Percentiles rank a stretch among this genome's conserved stretches.
These are phyloP conservation scores for Gymnopilus junonius DNA, from an alignment of 768 basidiomycete species.

Conservation along the genomic window DNA sequence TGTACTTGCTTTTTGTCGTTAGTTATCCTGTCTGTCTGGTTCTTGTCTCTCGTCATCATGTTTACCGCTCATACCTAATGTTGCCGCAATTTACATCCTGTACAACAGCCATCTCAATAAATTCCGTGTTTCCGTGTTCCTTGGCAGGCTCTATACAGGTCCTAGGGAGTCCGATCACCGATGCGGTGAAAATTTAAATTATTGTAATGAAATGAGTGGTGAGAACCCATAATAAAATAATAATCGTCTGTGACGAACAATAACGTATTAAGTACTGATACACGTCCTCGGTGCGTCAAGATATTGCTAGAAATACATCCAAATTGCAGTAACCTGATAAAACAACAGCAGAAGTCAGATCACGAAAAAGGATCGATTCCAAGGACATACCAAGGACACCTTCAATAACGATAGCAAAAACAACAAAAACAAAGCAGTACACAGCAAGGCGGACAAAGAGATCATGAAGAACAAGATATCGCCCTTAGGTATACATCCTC, in stretches of 20 bases:
- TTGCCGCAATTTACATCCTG: neutral
- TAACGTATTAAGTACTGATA: neutral
- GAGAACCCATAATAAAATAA: neutral
- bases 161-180: neutral
- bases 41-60: neutral
- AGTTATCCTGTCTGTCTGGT: neutral
- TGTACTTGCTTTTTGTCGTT: no score
- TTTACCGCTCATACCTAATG: neutral
- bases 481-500: slow-evolving; percentile 21
- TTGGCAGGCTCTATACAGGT: no score
- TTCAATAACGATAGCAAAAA: neutral
- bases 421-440: neutral
- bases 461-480: slow-evolving; percentile 1
- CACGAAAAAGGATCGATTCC: no score
- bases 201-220: neutral
- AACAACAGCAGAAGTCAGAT: neutral
- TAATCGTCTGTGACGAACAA: neutral
- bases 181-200: neutral
- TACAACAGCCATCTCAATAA: neutral
- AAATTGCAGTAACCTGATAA: neutral
- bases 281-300: neutral
- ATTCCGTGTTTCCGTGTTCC: no score
- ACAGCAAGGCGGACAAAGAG: neutral
- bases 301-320: neutral
- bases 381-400: neutral